Evolutionary conservation across 2,329 filamentous ascomycete genomes (phyloP), one percentile per base, ranked within the genome.

Genomic region (Lasiodiplodia hormozganensis): DNA sequence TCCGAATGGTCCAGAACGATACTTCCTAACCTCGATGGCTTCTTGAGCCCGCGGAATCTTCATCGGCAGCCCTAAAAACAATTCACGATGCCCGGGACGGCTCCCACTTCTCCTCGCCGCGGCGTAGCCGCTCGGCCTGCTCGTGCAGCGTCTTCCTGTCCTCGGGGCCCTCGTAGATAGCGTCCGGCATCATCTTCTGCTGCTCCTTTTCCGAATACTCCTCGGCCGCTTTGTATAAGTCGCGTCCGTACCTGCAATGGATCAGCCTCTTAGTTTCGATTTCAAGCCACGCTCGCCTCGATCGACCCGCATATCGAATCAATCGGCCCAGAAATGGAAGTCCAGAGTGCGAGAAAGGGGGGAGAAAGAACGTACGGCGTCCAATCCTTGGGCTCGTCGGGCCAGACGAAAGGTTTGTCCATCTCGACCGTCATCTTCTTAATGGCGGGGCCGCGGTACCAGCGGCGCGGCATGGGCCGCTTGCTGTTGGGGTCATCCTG

Each of bases 391-490:
- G 93, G 92, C 72, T 84, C 80, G 71, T 89, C 86, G 0, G 96
- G 96, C 91, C 93, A 98, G 68, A 92, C 89, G 83, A 99, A 99
- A 4, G 94, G 93, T 83, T 90, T 84, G 70, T 86, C 88, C 83
- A 99, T 87, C 85, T 97, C 92, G 54, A 96, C 93, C 52, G 92
- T 97, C 96, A 99, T 99, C 80, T 90, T 92, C 87, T 99, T 99
- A 76, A 90, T 86, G 62, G 89, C 84, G 71, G 87, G 85, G 31
- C 92, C 91, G 28, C 95, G 88, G 79, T 89, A 90, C 84, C 88
- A 89, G 70, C 85, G 85, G 70, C 86, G 75, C 80, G 84, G 75
- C 71, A 69, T 79, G 76, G 77, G 77, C 78, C 78, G 73, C 80
- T 70, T 77, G 73, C 74, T 73, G 76, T 75, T 65, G 72, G 77